A percentile compares a stretch with the other conserved stretches of the same genome.
Conservation (phyloP, 2,329 filamentous ascomycete genomes). For the Arthrinium phaeospermum region DNA sequence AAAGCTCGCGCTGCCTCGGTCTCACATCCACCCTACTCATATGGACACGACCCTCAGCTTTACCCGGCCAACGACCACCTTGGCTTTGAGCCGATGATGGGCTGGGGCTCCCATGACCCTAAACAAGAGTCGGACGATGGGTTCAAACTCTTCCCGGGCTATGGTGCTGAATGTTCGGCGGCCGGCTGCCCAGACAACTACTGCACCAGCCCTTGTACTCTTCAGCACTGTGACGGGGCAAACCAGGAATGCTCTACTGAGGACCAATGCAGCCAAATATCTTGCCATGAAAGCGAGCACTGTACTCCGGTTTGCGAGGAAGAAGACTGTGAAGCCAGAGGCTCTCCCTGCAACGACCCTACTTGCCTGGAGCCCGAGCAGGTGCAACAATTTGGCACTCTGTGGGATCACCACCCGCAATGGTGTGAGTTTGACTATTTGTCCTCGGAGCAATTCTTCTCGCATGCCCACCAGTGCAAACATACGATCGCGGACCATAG, state of each 20-base stretch:
- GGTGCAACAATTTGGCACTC: slow-evolving; percentile 23
- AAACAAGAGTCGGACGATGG: slow-evolving; percentile 13
- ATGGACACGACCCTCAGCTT: background rate
- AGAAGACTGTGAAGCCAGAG: slow-evolving; percentile 35
- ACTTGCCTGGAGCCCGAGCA: slow-evolving; percentile 31
- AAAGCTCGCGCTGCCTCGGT: slow-evolving; percentile 9
- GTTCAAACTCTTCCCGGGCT: background rate
- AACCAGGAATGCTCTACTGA: background rate
- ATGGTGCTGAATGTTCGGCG: background rate
- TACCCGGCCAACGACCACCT: background rate
- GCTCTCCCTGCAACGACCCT: slow-evolving; percentile 35
- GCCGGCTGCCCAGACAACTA: background rate
- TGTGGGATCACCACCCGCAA: slow-evolving; percentile 24
- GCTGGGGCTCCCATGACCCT: background rate
- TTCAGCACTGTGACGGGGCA: background rate
- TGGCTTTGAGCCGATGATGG: background rate
- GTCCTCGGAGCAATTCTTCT: slow-evolving; percentile 18
- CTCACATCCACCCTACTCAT: background rate
- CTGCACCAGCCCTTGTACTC: slow-evolving; percentile 6
- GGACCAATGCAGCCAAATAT: slow-evolving; percentile 29
- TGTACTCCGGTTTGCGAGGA: slow-evolving; percentile 34
- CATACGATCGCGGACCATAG: slow-evolving; percentile 39
- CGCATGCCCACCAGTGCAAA: slow-evolving; percentile 32
- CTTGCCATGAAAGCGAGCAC: slow-evolving; percentile 33
- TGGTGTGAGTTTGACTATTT: slow-evolving; percentile 27